Percentiles rank a stretch among this genome's conserved stretches.
Conservation (phyloP, 148 eudicot genomes). For the Suaeda aralocaspica region DNA sequence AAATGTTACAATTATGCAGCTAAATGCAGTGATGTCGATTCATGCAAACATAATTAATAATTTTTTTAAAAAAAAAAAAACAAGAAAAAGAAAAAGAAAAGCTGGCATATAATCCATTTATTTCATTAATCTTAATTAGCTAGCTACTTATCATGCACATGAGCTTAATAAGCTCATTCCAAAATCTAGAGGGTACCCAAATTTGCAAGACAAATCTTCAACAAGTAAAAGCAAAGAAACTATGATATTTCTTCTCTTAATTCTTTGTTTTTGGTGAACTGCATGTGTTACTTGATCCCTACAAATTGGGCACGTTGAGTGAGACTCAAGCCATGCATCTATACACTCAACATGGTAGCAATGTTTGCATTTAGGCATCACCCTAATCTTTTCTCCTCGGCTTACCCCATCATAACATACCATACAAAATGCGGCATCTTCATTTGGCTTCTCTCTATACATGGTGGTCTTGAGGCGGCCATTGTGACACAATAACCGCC, state of each 20-base stretch:
- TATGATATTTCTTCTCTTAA: slow-evolving; percentile 7
- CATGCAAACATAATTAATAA: too few relatives aligned
- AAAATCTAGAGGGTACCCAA: slow-evolving; percentile 34
- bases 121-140: not conserved
- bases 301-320: slow-evolving; percentile 40
- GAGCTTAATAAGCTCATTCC: slow-evolving; percentile 17
- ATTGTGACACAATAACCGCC: not conserved
- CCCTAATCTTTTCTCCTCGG: slow-evolving; percentile 19
- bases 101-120: not conserved
- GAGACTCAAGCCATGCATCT: slow-evolving; percentile 35
- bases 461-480: slow-evolving; percentile 20
- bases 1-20: too few relatives aligned
- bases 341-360: slow-evolving; percentile 37
- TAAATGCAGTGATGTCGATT: too few relatives aligned
- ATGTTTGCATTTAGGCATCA: slow-evolving; percentile 39
- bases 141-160: not conserved
- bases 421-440: slow-evolving; percentile 20
- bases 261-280: not conserved
- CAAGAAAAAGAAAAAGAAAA: not conserved
- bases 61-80: not conserved
- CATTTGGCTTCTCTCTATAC: not conserved
- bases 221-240: slow-evolving; percentile 18
- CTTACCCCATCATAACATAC: slow-evolving; percentile 23
- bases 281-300: slow-evolving; percentile 19
- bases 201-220: slow-evolving; percentile 20